Percentiles rank a stretch among this genome's conserved stretches.
phyloP scores from a whole-genome alignment of 371 early-diverging fungal genomes.

The Mucor mucedo region DNA sequence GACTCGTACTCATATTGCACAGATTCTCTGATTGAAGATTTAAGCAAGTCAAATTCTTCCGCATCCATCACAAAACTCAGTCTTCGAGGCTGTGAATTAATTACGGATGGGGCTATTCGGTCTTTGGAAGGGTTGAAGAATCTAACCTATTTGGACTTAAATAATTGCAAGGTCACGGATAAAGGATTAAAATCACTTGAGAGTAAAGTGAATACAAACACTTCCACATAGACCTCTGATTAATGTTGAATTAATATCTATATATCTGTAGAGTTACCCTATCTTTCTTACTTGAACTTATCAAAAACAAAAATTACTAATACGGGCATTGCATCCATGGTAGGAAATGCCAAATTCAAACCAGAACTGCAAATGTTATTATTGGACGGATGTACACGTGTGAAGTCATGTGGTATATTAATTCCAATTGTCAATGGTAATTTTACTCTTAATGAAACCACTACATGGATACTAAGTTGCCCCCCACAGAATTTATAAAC shows the following conservation, averaged over 20 bases:
- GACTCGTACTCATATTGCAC: constrained; percentile 49
- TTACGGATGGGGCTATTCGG: constrained; percentile 44
- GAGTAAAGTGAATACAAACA: constrained; percentile 20
- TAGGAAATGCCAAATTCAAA: constrained; percentile 26
- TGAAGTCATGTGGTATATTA: constrained; percentile 23
- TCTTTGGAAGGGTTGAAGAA: constrained; percentile 40
- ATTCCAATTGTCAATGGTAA: constrained; percentile 32
- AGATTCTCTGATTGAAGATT: constrained; percentile 42
- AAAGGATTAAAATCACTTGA: constrained; percentile 38
- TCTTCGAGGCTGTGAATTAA: constrained; percentile 46
- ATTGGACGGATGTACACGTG: constrained; percentile 36
- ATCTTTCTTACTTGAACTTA: constrained; percentile 35
- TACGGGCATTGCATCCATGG: constrained; percentile 28
- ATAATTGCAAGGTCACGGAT: constrained; percentile 51
- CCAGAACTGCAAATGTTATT: constrained; percentile 24
- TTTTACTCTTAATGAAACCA: not conserved
- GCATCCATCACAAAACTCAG: constrained; percentile 32
- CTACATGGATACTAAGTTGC: not conserved
- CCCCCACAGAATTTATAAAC: constrained; percentile 24
- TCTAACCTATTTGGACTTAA: constrained; percentile 43
- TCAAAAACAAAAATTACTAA: constrained; percentile 48
- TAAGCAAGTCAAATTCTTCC: constrained; percentile 37
- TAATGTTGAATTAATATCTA: not conserved
- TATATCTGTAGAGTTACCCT: constrained; percentile 25
- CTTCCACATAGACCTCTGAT: not conserved